Evolutionary conservation across 495 filamentous ascomycete species (phyloP).

Genomic region (Daldinia concentrica): DNA sequence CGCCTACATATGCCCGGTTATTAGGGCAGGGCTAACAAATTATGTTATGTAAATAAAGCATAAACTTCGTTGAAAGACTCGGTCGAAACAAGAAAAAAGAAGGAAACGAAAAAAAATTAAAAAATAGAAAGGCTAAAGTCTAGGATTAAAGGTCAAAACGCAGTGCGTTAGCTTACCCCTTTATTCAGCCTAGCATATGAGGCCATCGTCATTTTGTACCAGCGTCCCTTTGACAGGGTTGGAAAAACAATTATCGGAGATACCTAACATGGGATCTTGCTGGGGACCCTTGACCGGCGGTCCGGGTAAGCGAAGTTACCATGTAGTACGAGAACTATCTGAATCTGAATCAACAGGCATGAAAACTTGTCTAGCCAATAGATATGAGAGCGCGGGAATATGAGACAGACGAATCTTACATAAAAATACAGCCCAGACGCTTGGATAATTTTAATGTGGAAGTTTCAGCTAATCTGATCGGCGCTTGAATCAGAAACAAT

Average conservation of each 20-base stretch:
- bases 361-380: slow-evolving; percentile 17
- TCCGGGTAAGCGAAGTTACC: slow-evolving; percentile 26
- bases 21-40: not conserved
- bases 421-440: slow-evolving; percentile 6
- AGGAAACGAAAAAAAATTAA: not conserved
- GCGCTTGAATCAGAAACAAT: slow-evolving; percentile 19
- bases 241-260: slow-evolving; percentile 26
- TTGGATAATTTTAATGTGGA: slow-evolving; percentile 21
- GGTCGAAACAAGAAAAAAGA: not conserved
- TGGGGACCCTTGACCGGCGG: slow-evolving; percentile 26
- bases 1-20: not conserved
- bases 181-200: slow-evolving; percentile 31
- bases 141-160: slow-evolving; percentile 20
- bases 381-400: slow-evolving; percentile 21
- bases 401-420: slow-evolving; percentile 37
- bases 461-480: slow-evolving; percentile 42
- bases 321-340: slow-evolving; percentile 2
- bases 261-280: slow-evolving; percentile 18
- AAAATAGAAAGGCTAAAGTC: slow-evolving; percentile 13
- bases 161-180: slow-evolving; percentile 28
- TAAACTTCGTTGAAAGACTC: not conserved
- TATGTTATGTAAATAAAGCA: not conserved
- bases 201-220: slow-evolving; percentile 43
- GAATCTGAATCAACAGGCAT: slow-evolving; percentile 42
- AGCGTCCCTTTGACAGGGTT: slow-evolving; percentile 22